These are phyloP conservation scores for Tetrahymena malaccensis DNA, from an alignment of 73 alveolate species.

Conservation along the genomic window DNA sequence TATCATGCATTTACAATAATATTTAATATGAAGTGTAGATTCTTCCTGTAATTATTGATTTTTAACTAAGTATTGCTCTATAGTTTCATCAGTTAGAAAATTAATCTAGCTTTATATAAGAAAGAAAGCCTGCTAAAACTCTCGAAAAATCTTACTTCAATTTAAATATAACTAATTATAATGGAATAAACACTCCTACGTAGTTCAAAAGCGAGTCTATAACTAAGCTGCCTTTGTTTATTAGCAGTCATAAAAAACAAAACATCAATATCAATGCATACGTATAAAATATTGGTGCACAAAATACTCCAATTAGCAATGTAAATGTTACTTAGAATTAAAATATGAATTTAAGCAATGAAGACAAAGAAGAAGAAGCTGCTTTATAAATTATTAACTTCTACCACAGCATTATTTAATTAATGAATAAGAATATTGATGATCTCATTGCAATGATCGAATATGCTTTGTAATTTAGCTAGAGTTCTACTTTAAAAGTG, in stretches of 20 bases:
- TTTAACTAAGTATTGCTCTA: not conserved
- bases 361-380: not conserved
- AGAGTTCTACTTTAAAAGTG: not conserved
- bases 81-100: not conserved
- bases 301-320: not conserved
- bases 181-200: not conserved
- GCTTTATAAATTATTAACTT: not conserved
- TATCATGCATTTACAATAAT: not conserved
- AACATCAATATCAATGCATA: not conserved
- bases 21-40: not conserved
- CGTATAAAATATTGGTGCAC: not conserved
- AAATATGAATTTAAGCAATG: not conserved
- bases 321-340: not conserved
- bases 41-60: not conserved
- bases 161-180: not conserved
- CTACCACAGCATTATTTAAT: not conserved
- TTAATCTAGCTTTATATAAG: not conserved
- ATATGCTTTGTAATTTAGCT: not conserved
- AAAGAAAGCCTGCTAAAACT: not conserved
- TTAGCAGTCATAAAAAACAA: not conserved
- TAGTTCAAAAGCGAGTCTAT: not conserved
- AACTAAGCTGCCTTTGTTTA: not conserved
- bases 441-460: not conserved
- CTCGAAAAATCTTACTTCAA: not conserved
- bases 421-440: not conserved